Base-by-base conservation (phyloP, 1,284 basidiomycete genomes). In the Crucibulum cyathiforme region DNA sequence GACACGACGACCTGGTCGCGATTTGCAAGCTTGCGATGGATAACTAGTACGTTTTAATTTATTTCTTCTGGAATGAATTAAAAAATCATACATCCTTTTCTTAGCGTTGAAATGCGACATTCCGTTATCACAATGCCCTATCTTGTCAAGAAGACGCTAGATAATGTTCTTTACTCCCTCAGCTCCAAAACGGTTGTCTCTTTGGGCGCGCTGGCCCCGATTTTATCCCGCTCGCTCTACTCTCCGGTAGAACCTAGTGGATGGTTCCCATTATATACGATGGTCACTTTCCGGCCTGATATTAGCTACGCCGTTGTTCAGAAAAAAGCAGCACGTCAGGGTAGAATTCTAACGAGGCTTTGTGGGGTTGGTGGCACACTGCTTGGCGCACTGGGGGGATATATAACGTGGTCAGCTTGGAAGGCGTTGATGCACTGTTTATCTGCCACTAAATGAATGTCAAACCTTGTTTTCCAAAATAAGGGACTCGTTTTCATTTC, bases 231-330 rank as follows among this genome's bases (percentile, higher is more conserved):
- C 58, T 77, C 80, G 53, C 78, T 87, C 15, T 93, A 90, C 72
- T 82, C 85, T 50, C 71, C 84, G 60, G 71, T 74, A 54, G 74
- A 80, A 56, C 87, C 90, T 41, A 75, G 76, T 59, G 93, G 92
- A 38, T 99, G 97, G 97, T 84, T 94, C 58, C 93, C 94, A 54
- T 82, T 98, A 56, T 99, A 99, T 76, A 93, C 93, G 37, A 97
- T 98, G 95, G 93, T 98, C 64, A 98, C 97, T 41, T 99, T 99
- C 81, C 86, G 95, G 43, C 94, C 95, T 48, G 96, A 98, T 75
- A 87, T 98, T 64, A 91, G 90, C 70, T 98, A 98, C 74, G 89
- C 90, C 60, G 86, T 84, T 41, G 93, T 87, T 47, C 83, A 84
- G 69, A 82, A 77, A 66, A 88, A 86, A 72, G 88, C 87, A 56